Base-by-base conservation (phyloP, 768 basidiomycete genomes). In the Lenzites betulinus region DNA sequence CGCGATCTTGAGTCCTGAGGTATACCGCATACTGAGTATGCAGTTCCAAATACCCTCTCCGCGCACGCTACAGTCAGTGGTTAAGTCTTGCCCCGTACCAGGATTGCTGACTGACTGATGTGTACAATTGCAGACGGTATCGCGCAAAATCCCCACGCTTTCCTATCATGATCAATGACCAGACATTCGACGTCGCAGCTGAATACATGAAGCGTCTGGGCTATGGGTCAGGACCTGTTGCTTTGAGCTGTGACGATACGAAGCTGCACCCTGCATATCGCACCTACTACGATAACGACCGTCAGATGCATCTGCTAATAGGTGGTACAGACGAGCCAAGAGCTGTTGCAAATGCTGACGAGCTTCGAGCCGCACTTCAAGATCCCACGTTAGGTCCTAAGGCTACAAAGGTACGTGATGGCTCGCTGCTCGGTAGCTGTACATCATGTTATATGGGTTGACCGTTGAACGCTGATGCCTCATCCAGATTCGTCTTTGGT, bases 191-290 rank as follows among this genome's bases (percentile, higher is more conserved):
- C 11, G 59, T 61, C 0, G 73, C 54, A 0, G 16, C 15, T 1
- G 48, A 69, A 6, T 64, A 72, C 30, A 59, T 74, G 5, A 22
- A 22, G 0, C 58, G 54, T 16, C 20, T 72, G 6, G 11, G 47
- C 1, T 69, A 69, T 28, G 20, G 43, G 6, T 15, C 51, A 13
- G 74, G 71, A 0, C 74, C 72, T 0, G 46, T 71, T 30, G 67
- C 55, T 2, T 54, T 77, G 0, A 67, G 68, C 48, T 75, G 73
- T 26, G 75, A 79, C 51, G 77, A 79, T 47, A 75, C 75, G 0
- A 76, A 77, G 54, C 67, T 77, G 0, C 62, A 66, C n/a, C 46
- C 66, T 0, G 57, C 64, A 0, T 64, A 71, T 16, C 64, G 67
- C 0, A 64, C 69, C 0, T 74, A 68, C 54, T 76, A 54, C 26